A percentile compares a stretch with the other conserved stretches of the same genome.
phyloP scores from a whole-genome alignment of 495 filamentous ascomycete species.

The Xylaria curta region DNA sequence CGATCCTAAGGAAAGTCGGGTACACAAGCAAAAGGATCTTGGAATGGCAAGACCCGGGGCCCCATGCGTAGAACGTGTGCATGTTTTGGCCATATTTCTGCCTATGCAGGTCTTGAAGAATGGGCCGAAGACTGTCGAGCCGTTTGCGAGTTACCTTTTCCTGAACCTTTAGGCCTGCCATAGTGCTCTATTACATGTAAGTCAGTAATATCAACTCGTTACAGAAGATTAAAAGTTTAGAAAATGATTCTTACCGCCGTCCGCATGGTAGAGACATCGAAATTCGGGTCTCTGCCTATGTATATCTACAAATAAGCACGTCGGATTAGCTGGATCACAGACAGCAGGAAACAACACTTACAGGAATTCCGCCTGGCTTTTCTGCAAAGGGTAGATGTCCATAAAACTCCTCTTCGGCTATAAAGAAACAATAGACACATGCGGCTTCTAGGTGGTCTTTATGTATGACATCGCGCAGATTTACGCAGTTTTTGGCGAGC shows the following conservation, averaged over 20 bases:
- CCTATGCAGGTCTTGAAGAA: conserved; percentile 22
- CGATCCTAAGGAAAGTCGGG: conserved; percentile 29
- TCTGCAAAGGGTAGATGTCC: conserved; percentile 30
- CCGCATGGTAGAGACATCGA: conserved; percentile 11
- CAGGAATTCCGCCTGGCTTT: conserved; percentile 25
- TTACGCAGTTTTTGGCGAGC: conserved; percentile 33
- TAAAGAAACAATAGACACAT: conserved; percentile 33
- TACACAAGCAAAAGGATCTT: conserved; percentile 34
- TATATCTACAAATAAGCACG: conserved; percentile 26
- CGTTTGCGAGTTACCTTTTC: conserved; percentile 29
- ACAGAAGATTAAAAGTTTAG: not conserved
- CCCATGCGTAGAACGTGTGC: conserved; percentile 33
- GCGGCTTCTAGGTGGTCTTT: conserved; percentile 31
- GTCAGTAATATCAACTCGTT: not conserved
- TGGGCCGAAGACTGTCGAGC: conserved; percentile 23
- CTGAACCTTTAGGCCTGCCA: conserved; percentile 23
- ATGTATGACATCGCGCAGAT: conserved; percentile 30
- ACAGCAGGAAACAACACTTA: conserved; percentile 17
- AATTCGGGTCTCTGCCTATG: conserved; percentile 32
- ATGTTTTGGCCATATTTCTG: conserved; percentile 30
- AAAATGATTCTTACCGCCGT: not conserved
- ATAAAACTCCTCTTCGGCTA: conserved; percentile 31
- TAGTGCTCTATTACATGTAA: conserved; percentile 13
- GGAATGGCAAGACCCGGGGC: conserved; percentile 30
- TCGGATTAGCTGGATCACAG: not conserved